A percentile compares a stretch with the other conserved stretches of the same genome.
phyloP scores from a whole-genome alignment of 2,329 filamentous ascomycete species.

The Pseudogymnoascus sp. region DNA sequence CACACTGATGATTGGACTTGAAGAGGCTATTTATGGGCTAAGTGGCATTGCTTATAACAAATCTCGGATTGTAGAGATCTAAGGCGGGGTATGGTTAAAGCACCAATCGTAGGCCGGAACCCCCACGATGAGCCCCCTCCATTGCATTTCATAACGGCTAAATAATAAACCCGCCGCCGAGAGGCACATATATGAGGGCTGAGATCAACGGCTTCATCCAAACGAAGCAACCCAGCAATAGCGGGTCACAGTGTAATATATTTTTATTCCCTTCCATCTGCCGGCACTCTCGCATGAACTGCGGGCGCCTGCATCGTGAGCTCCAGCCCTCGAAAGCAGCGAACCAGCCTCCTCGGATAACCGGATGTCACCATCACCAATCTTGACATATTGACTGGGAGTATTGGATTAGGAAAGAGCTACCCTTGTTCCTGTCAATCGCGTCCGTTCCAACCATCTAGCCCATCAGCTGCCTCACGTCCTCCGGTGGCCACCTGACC shows the following conservation, averaged over 20 bases:
- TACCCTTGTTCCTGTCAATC: background rate
- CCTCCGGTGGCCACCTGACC: constrained; percentile 89
- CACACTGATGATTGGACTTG: constrained; percentile 1
- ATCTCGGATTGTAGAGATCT: background rate
- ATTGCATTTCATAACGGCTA: background rate
- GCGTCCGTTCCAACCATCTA: constrained; percentile 29
- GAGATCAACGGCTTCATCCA: constrained; percentile 5
- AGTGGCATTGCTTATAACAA: constrained; percentile 1
- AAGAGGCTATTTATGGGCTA: constrained; percentile 9
- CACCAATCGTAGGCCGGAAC: background rate
- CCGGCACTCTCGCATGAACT: background rate
- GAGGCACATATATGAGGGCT: background rate
- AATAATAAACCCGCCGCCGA: constrained; percentile 8
- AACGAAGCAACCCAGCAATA: background rate
- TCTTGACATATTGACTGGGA: background rate
- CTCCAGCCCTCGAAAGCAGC: background rate
- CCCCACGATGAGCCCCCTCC: background rate
- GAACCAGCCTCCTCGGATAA: constrained; percentile 1
- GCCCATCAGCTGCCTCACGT: constrained; percentile 91
- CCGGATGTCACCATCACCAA: background rate
- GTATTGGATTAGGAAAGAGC: background rate
- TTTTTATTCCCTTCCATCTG: background rate
- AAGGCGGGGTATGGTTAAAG: constrained; percentile 2
- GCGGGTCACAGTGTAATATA: background rate
- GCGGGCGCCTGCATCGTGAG: background rate